phyloP scores from a whole-genome alignment of 352 stramenopile species.

The Phytophthora vignae region DNA sequence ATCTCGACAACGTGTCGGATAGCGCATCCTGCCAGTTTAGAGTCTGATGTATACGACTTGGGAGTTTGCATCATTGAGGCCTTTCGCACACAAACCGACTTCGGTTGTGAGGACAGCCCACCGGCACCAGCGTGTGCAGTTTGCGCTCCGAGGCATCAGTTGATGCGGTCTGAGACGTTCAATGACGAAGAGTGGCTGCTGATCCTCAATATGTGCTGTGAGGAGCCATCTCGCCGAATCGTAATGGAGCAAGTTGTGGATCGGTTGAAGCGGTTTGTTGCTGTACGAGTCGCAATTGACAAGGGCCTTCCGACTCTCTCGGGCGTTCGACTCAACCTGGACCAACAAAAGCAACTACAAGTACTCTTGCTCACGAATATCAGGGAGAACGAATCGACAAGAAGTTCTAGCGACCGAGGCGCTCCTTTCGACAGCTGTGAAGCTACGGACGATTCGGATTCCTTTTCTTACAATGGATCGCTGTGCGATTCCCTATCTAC shows the following conservation, averaged over 20 bases:
- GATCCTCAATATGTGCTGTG: constrained; percentile 14
- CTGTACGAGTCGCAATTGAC: neutral
- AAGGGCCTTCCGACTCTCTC: neutral
- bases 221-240: neutral
- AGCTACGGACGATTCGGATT: neutral
- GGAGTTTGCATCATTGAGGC: constrained; percentile 13
- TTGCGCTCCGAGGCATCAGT: neutral
- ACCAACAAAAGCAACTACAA: neutral
- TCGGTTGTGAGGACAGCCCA: neutral
- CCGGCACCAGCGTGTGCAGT: neutral
- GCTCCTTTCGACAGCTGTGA: neutral
- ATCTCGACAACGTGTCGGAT: neutral
- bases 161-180: neutral
- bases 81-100: neutral
- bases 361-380: neutral
- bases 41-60: constrained; percentile 9
- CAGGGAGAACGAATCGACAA: neutral
- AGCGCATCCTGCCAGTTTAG: neutral
- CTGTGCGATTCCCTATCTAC: too few species aligned
- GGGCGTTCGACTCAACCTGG: neutral
- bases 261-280: constrained; percentile 7
- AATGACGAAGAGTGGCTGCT: constrained; percentile 11
- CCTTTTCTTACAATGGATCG: too few species aligned
- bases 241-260: constrained; percentile 6
- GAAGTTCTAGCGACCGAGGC: neutral